Evolutionary conservation across 1,139 yeast species (phyloP).

Genomic region (Scheffersomyces cryptocercus): DNA sequence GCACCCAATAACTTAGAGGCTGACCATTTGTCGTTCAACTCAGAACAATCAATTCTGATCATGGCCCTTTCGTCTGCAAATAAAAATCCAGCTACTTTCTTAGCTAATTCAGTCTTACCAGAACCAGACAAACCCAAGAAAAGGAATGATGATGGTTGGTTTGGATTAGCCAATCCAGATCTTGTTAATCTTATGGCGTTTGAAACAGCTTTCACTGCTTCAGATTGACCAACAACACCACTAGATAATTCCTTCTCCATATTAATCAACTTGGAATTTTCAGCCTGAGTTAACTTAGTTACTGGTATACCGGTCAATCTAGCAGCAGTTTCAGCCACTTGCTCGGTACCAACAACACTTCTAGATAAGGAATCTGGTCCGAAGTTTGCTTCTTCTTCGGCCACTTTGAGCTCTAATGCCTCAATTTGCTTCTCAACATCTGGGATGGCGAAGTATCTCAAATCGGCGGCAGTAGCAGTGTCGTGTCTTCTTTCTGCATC

Average conservation of each 20-base stretch:
- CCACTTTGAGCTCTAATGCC: constrained; percentile 71
- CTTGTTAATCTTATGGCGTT: constrained; percentile 91
- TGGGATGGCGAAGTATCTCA: constrained; percentile 95
- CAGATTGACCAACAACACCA: constrained; percentile 93
- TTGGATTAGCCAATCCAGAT: constrained; percentile 95
- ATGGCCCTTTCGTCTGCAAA: constrained; percentile 96
- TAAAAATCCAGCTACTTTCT: constrained; percentile 91
- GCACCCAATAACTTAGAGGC: constrained; percentile 95
- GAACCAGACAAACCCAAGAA: constrained; percentile 96
- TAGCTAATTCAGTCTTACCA: constrained; percentile 97
- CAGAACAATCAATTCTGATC: constrained; percentile 97
- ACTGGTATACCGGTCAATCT: constrained; percentile 98
- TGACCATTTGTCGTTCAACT: constrained; percentile 91
- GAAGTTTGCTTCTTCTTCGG: constrained; percentile 62
- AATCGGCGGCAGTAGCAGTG: constrained; percentile 91
- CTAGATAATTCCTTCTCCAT: constrained; percentile 87
- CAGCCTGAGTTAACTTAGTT: constrained; percentile 92
- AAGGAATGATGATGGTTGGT: constrained; percentile 93
- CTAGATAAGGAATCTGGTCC: constrained; percentile 68
- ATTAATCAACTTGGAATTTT: constrained; percentile 85
- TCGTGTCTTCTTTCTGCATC: constrained; percentile 98
- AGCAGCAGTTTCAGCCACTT: constrained; percentile 96
- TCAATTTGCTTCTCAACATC: constrained; percentile 78
- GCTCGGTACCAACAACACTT: constrained; percentile 90
- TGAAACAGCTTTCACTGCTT: constrained; percentile 94